Base-by-base conservation (phyloP, 1,139 yeast species). In the Lodderomyces parapsilosis region DNA sequence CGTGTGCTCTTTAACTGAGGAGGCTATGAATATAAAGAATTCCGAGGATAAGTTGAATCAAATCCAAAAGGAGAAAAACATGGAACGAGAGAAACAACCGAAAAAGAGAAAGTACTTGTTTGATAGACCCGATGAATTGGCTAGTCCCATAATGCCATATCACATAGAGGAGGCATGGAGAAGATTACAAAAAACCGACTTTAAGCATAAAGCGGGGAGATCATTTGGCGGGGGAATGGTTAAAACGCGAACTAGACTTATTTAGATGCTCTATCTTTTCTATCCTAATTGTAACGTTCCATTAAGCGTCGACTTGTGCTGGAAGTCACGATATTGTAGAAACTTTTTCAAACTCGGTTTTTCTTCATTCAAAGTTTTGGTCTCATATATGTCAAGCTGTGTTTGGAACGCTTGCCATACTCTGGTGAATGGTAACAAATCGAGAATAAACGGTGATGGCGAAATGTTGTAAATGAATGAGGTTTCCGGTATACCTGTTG, bases 131-230 rank as follows among this genome's bases (percentile, higher is more conserved):
- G 96, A 89, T 56, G 91, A 88, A 57, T 82, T 86, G 44, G 87
- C 86, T 17, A 80, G 82, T 47, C 98, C 98, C 0, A 74, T 93
- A 33, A 69, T 81, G 60, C 90, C 95, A 0, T 80, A 81, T 47
- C 98, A 93, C 62, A 81, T 93, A 11, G 85, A 86, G 49, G 97
- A 91, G 55, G 98, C 98, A 0, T 93, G 95, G 87, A 74, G 97
- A 54, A 70, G 87, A 44, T 66, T 88, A 46, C 98, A 93, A 62
- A 65, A 73, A 2, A 70, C 79, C 1, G 78, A 78, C 43, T 77
- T 78, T 51, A 78, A 75, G 47, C 84, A 81, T 46, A 79, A 76
- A 49, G 87, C 96, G 1, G 62, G 83, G 45, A 72, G 93, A 45
- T 81, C 83, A 38, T 88, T 84, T 62, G 80, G 83, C 19, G 96